phyloP scores from a whole-genome alignment of 306 rosid genomes.

The Senna tora region DNA sequence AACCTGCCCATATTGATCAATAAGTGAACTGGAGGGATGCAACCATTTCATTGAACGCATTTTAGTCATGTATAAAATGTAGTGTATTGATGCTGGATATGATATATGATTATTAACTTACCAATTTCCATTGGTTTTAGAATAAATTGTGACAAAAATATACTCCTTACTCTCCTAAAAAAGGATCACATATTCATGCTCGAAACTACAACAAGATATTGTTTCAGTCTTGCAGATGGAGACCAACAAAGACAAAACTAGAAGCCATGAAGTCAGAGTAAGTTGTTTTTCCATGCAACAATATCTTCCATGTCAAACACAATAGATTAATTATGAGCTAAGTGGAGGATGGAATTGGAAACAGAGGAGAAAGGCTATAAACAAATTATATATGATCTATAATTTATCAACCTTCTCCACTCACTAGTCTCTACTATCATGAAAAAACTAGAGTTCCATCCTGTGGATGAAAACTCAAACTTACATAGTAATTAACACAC shows the following conservation, averaged over 20 bases:
- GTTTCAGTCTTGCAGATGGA: background rate
- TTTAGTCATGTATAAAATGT: background rate
- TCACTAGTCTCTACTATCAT: background rate
- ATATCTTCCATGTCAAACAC: background rate
- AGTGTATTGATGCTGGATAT: background rate
- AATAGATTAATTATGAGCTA: background rate
- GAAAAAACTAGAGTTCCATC: background rate
- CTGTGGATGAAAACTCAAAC: background rate
- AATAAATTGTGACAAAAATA: background rate
- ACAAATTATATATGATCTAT: background rate
- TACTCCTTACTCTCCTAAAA: background rate
- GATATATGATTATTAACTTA: background rate
- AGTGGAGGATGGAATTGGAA: background rate
- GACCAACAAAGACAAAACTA: background rate
- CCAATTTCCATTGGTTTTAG: background rate
- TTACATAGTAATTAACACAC: background rate
- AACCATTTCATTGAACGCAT: background rate
- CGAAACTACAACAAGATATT: slow-evolving; percentile 5
- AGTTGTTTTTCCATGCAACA: background rate
- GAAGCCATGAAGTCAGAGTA: slow-evolving; percentile 3
- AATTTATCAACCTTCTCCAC: background rate
- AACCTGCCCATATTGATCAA: slow-evolving; percentile 13
- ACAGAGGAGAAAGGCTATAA: background rate
- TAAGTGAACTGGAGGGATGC: background rate
- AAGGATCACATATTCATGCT: background rate